Base-by-base conservation (phyloP, 148 eudicot genomes). In the Silene uniflora region DNA sequence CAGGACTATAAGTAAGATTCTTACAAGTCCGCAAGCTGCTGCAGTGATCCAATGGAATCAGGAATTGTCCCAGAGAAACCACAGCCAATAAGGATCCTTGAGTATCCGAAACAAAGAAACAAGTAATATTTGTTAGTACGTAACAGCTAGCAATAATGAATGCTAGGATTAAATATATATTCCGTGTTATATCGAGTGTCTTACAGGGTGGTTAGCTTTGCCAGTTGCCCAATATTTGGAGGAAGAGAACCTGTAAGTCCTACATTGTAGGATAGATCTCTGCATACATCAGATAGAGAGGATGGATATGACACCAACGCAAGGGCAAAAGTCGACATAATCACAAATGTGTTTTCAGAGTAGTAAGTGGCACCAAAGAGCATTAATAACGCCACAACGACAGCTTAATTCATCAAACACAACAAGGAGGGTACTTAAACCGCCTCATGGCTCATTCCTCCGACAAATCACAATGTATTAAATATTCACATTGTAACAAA, bases 241-340 rank as follows among this genome's bases (percentile, higher is more conserved):
- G 98, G 98, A 84, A 94, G 86, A 81, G 77, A 71, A 58, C 90
- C 98, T 71, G 78, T 87, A 23, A 94, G 85, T 22, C 88, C 90
- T 78, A 46, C 75, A 67, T 94, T 94, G 82, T 87, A 85, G 22
- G 98, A 94, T 42, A 94, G 87, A 84, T 93, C 98, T 85, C 98
- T 93, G 75, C 63, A 87, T 14, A 39, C 60, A 62, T 70, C 17
- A 44, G 12, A 24, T 11, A 74, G 52, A 62, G 42, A 68, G 7
- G 52, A 67, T 61, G 9, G 73, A 62, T 18, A 61, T 39, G 35
- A 62, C 65, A 62, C 29, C 12, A 23, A 62, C 65, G 24, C 65
- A 19, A 58, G 23, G n/a, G 27, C 23, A 14, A 22, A 21, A 49
- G 29, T 5, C 42, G 12, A 10, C 5, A 35, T 35, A 35, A 35